Evolutionary conservation across 2,329 filamentous ascomycete genomes (phyloP), one percentile per base, ranked within the genome.

Genomic region (Colletotrichum sp.): DNA sequence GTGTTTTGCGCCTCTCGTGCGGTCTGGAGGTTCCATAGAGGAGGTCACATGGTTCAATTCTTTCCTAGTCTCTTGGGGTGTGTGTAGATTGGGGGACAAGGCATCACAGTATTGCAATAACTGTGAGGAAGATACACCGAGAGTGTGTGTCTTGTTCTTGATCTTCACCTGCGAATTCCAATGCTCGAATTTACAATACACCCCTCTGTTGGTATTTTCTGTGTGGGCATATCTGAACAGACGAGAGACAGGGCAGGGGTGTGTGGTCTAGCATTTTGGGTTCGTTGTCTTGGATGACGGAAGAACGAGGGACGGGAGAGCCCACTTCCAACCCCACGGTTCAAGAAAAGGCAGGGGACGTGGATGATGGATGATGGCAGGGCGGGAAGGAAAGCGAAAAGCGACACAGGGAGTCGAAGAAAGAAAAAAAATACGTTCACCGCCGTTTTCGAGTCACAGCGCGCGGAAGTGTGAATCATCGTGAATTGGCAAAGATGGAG

Each of bases 381-480:
- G 44, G 16, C 22, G 27, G n/a, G 5, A 63, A 19, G 25, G 25
- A 52, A 55, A 13, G 63, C 27, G n/a, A 7, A 49, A 27, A 39
- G 6, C 19, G 49, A 62, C 19, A 32, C 27, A 30, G 5, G 30
- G 25, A 64, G 29, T n/a, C 39, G 39, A n/a, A 5, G 6, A 8
- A 16, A 3, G n/a, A 55, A 34, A 19, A 29, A 39, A 16, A 62
- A 32, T 22, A 27, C 34, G 63, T 76, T 76, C 73, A 76, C 73
- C 73, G 73, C 73, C 73, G 73, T 76, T 73, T 72, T 63, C 22
- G 73, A 76, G 70, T 76, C 73, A 76, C 70, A 59, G 13, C 52
- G 30, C 49, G 67, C 44, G 63, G 22, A 57, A n/a, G 71, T 73
- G 62, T 75, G 73, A 76, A 73, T 63, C 44, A 73, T 68, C 12